These are phyloP conservation scores for Melanopsichium pennsylvanicum DNA, from an alignment of 1,284 basidiomycete species.

Conservation along the genomic window DNA sequence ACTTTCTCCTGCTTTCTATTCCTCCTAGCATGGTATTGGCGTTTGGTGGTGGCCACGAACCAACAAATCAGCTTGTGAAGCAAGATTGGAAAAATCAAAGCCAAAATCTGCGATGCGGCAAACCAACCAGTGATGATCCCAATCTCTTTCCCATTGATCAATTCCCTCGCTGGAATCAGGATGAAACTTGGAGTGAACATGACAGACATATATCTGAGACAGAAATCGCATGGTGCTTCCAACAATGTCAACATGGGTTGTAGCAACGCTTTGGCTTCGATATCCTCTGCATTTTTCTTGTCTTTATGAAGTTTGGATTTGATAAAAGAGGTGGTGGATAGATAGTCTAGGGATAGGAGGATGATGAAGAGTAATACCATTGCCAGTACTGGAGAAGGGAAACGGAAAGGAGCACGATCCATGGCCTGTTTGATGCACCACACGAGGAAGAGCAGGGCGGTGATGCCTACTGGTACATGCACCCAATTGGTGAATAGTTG, in stretches of 20 bases:
- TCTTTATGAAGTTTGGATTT: neutral
- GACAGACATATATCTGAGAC: slow-evolving; percentile 56
- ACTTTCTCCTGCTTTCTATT: neutral
- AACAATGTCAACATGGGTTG: slow-evolving; percentile 19
- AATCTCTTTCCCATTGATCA: slow-evolving; percentile 51
- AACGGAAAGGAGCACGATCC: slow-evolving; percentile 47
- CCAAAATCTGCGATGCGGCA: slow-evolving; percentile 42
- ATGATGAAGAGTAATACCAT: slow-evolving; percentile 45
- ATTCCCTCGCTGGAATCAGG: slow-evolving; percentile 55
- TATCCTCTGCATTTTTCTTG: too few species aligned
- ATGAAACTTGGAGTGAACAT: slow-evolving; percentile 60
- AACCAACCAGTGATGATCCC: slow-evolving; percentile 56
- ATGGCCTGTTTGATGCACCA: slow-evolving; percentile 52
- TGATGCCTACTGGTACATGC: slow-evolving; percentile 53
- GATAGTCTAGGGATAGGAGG: slow-evolving; percentile 44
- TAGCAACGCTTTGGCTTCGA: slow-evolving; percentile 12
- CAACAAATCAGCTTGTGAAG: slow-evolving; percentile 18
- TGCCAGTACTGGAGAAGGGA: slow-evolving; percentile 51
- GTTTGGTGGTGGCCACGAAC: neutral
- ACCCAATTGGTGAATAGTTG: slow-evolving; percentile 54
- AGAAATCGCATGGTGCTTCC: slow-evolving; percentile 58
- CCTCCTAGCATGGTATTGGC: neutral
- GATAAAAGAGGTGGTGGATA: slow-evolving; percentile 14
- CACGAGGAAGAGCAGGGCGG: slow-evolving; percentile 33
- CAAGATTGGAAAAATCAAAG: slow-evolving; percentile 46